phyloP scores from a whole-genome alignment of 2,329 filamentous ascomycete genomes.

The Fusarium protoensiforme region DNA sequence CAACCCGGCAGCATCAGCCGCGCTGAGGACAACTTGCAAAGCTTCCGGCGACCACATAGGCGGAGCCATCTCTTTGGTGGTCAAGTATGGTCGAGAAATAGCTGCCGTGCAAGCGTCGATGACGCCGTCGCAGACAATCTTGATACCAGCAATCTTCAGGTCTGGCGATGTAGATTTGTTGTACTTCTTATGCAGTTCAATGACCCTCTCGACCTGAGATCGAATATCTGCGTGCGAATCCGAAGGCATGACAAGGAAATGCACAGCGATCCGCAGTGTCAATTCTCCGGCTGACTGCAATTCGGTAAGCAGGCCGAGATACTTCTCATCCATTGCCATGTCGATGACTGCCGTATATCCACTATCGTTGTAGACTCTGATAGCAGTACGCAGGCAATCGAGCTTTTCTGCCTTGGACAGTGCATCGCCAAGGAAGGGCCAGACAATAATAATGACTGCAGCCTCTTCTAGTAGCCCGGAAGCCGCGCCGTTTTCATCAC shows the following conservation, averaged over 20 bases:
- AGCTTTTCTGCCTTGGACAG: constrained; percentile 55
- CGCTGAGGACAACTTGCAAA: background rate
- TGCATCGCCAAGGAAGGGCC: constrained; percentile 57
- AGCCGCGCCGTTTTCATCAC: constrained; percentile 54
- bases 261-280: constrained; percentile 57
- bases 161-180: constrained; percentile 39
- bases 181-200: constrained; percentile 49
- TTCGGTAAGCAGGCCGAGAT: constrained; percentile 22
- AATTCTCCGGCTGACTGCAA: constrained; percentile 22
- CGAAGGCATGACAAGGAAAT: constrained; percentile 56
- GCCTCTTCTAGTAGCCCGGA: constrained; percentile 58
- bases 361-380: constrained; percentile 55
- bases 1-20: background rate
- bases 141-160: constrained; percentile 31
- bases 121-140: constrained; percentile 17
- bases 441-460: constrained; percentile 57
- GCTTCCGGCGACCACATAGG: background rate
- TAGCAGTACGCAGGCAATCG: constrained; percentile 52
- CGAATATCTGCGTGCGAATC: constrained; percentile 49
- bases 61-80: background rate
- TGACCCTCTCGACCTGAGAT: constrained; percentile 52
- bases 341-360: constrained; percentile 62
- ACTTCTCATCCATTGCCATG: constrained; percentile 64
- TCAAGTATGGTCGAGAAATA: constrained; percentile 10
- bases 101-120: constrained; percentile 17